Conservation (phyloP, 2,329 filamentous ascomycete species). For the Xylariaceae sp. region DNA sequence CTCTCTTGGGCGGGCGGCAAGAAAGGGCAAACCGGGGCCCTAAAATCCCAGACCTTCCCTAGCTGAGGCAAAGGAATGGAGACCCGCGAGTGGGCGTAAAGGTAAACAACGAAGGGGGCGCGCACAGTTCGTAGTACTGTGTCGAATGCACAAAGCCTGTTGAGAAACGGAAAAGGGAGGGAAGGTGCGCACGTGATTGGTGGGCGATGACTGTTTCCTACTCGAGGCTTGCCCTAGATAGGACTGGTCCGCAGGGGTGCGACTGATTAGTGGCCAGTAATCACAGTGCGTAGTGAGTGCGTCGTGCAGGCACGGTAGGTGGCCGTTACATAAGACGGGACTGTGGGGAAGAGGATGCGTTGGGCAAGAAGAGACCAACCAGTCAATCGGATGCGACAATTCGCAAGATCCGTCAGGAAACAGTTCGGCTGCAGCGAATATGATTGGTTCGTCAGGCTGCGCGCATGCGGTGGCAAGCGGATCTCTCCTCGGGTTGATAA, state of each 20-base stretch:
- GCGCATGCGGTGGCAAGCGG: no score
- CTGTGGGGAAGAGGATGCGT: no score
- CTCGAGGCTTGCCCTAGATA: neutral
- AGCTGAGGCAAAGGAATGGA: neutral
- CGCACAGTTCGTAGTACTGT: neutral
- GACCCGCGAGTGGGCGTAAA: neutral
- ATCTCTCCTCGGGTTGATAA: no score
- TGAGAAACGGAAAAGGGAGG: neutral
- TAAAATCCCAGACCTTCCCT: neutral
- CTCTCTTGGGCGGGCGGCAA: neutral
- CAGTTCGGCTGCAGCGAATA: no score
- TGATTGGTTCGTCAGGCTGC: no score
- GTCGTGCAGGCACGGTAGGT: no score
- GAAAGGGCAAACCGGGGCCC: neutral
- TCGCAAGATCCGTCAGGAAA: no score
- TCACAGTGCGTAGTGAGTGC: no score
- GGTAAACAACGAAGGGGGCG: neutral
- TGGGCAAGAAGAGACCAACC: no score
- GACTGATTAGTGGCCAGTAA: neutral
- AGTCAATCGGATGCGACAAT: no score
- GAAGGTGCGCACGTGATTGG: neutral
- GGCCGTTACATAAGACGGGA: no score
- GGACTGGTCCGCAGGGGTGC: neutral
- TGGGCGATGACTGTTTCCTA: neutral
- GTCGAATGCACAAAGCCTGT: neutral